Evolutionary conservation across 1,139 yeast species (phyloP), one percentile per base, ranked within the genome.

Genomic region (Sugiyamaella grinbergsii): DNA sequence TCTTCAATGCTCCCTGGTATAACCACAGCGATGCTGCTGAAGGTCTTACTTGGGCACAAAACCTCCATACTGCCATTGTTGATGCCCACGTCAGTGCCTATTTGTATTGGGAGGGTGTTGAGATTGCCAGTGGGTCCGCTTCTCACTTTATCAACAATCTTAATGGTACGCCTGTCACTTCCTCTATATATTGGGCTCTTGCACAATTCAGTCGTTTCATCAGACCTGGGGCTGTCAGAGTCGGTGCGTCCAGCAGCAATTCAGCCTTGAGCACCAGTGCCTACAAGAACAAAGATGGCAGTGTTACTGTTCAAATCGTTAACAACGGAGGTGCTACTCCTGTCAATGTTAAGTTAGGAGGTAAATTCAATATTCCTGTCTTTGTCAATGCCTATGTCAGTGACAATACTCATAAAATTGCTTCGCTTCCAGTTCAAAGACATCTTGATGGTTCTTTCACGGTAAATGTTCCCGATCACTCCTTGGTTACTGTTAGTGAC

Each of bases 151-250:
- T 49, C 24, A 42, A 43, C 20, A 28, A 24, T 18, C 39, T 15
- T 15, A 24, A 33, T 15, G 49, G 41, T 4, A 40, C 18, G 11
- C 39, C 31, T 3, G 44, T 49, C 7, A 23, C 44, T n/a, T 43
- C 52, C 2, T 37, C 23, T 15, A 36, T 40, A 6, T 42, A 28
- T 24, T 49, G 48, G 48, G 47, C 48, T 1, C 29, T 53, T n/a
- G 58, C 56, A 5, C 57, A 55, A 18, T 55, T 55, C 34, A 48
- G 55, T 16, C 39, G 53, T 32, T 55, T 51, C 38, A 46, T 55
- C 23, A 51, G 58, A 37, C 54, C 58, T 18, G 58, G 58, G 20
- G 53, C 58, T 13, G 47, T 46, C 36, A 40, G 52, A 28, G 23
- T 49, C 19, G 49, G 32, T 29, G 36, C 47, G 6, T 8, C 29